These are phyloP conservation scores for Acrocalymma vagum DNA, from an alignment of 2,329 filamentous ascomycete genomes.

Conservation along the genomic window DNA sequence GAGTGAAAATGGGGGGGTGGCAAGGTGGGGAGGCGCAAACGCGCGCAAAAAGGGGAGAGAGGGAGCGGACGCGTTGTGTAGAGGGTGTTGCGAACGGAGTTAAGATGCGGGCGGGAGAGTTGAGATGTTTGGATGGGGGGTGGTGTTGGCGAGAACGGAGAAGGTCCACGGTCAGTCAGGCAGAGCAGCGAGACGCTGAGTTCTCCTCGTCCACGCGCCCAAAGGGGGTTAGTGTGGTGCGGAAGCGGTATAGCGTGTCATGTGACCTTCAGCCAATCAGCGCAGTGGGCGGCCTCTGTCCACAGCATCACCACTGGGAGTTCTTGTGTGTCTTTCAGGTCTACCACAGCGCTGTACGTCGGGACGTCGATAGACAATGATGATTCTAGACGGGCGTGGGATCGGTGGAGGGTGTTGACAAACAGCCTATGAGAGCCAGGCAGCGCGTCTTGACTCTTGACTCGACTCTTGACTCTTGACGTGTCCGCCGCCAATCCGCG, in stretches of 20 bases:
- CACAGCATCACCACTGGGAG: too few relatives aligned
- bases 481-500: too few relatives aligned
- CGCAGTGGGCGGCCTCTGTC: conserved; percentile 1
- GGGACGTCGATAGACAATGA: too few relatives aligned
- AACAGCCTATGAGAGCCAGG: too few relatives aligned
- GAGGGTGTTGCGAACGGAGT: conserved; percentile 45
- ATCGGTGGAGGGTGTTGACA: too few relatives aligned
- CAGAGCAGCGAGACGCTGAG: not conserved
- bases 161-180: conserved; percentile 18
- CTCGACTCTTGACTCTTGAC: too few relatives aligned
- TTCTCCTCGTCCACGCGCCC: conserved; percentile 6
- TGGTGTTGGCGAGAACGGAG: conserved; percentile 31
- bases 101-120: conserved; percentile 45
- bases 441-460: too few relatives aligned
- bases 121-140: conserved; percentile 39
- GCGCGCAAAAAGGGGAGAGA: conserved; percentile 32
- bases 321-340: conserved; percentile 3
- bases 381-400: too few relatives aligned
- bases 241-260: conserved; percentile 24
- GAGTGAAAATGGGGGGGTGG: conserved; percentile 36
- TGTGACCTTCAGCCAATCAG: conserved; percentile 11
- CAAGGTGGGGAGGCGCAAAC: conserved; percentile 30
- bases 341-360: too few relatives aligned
- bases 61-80: conserved; percentile 42
- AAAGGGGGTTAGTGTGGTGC: conserved; percentile 13